These are phyloP conservation scores for Zanthoxylum bungeanum DNA, from an alignment of 345 rosid species.

Conservation along the genomic window DNA sequence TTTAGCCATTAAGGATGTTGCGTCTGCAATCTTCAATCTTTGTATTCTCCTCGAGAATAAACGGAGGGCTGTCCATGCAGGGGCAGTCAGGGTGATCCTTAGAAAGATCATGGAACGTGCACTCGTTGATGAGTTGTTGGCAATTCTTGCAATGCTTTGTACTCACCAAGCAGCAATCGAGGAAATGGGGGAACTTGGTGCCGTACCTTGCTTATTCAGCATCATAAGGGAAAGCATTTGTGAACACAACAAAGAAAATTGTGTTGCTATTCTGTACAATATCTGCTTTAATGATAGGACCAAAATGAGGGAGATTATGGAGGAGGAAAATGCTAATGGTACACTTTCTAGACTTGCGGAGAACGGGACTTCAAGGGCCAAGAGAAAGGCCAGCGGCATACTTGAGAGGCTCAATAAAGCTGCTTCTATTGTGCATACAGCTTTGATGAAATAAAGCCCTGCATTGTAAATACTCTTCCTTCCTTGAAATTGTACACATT, in stretches of 20 bases:
- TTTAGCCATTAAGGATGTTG: constrained; percentile 37
- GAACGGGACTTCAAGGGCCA: constrained; percentile 45
- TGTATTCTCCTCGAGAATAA: constrained; percentile 33
- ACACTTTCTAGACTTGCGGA: constrained; percentile 38
- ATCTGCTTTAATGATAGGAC: constrained; percentile 32
- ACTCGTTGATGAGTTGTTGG: constrained; percentile 44
- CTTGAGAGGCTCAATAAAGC: constrained; percentile 32
- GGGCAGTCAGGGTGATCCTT: constrained; percentile 37
- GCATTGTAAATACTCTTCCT: constrained; percentile 8
- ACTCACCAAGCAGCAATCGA: constrained; percentile 30
- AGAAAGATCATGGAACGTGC: constrained; percentile 31
- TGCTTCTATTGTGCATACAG: constrained; percentile 20
- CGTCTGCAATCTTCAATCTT: constrained; percentile 44
- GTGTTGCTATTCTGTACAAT: constrained; percentile 36
- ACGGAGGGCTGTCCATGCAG: constrained; percentile 34
- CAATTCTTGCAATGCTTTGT: constrained; percentile 43
- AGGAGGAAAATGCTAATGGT: constrained; percentile 34
- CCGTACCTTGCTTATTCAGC: constrained; percentile 40
- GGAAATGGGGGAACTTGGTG: constrained; percentile 39
- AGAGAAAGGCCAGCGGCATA: constrained; percentile 49
- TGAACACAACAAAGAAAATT: constrained; percentile 42
- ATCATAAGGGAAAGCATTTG: constrained; percentile 37
- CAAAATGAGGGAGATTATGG: constrained; percentile 23
- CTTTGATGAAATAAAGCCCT: background rate
- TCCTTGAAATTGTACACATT: constrained; percentile 2